Conservation (phyloP, 208 protist species). For the Phytomonas sp. region DNA sequence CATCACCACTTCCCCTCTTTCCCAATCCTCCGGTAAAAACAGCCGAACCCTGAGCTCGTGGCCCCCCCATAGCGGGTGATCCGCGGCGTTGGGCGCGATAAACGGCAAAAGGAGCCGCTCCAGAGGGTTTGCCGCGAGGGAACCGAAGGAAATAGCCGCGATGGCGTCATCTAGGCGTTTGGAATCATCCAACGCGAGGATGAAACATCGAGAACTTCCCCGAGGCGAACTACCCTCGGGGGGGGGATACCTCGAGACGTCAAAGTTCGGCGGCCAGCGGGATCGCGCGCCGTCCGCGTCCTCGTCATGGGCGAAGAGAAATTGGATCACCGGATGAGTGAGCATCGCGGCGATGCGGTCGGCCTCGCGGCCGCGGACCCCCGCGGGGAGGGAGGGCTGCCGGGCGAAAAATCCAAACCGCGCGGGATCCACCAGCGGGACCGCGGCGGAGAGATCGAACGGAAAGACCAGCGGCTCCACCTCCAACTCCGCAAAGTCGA, state of each 20-base stretch:
- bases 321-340: neutral
- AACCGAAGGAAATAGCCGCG: neutral
- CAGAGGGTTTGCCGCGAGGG: neutral
- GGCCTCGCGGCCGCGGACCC: neutral
- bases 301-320: slow-evolving; percentile 5
- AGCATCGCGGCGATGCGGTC: neutral
- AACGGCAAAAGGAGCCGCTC: neutral
- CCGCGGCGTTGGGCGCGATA: neutral
- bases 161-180: neutral
- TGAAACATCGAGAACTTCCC: neutral
- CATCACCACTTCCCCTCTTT: neutral
- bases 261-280: neutral
- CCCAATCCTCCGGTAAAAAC: slow-evolving; percentile 1
- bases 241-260: too few species aligned
- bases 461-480: slow-evolving; percentile 75
- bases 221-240: neutral
- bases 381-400: slow-evolving; percentile 17
- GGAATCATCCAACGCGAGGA: neutral
- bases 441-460: slow-evolving; percentile 37
- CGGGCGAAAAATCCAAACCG: slow-evolving; percentile 60
- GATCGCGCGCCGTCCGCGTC: neutral
- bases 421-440: slow-evolving; percentile 31
- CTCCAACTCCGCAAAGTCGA: slow-evolving; percentile 52
- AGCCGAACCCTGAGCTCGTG: neutral
- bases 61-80: neutral